Base-by-base conservation (phyloP, 2,329 filamentous ascomycete species). In the Aspergillus sp. region DNA sequence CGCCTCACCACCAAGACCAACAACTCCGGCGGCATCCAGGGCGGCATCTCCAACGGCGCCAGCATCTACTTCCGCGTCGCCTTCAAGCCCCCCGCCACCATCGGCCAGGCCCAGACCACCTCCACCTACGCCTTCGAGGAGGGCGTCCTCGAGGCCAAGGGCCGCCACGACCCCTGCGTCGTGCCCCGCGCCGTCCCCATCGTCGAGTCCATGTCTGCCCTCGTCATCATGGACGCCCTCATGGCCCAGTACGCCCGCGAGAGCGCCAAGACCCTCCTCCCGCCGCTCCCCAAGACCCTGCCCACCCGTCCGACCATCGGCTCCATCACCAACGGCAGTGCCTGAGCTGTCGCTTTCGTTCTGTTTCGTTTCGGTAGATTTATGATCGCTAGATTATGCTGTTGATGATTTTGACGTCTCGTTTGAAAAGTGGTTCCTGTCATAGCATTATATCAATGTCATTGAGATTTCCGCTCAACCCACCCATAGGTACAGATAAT, bases 61-160 rank as follows among this genome's bases (percentile, higher is more conserved):
- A 88, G 87, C 54, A 91, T 97, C 76, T 97, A 94, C 81, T 97
- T 97, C 83, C 86, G 88, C 47, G 87, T 96, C 4, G 92, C 85
- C 14, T 97, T 97, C 84, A 97, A 97, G 81, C 89, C 93, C 9
- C 86, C 93, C 2, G 92, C 93, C 25, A 97, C 94, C 3, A 97
- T 97, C 68, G 88, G 89, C 43, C 88, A 93, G 75, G 88, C 89
- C 41, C 93, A 97, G 77, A 81, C 81, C 13, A 97, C 94, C 0
- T 86, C 87, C 7, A 88, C 83, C 9, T 97, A 95, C 73, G 87
- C 88, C 55, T 88, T 87, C 43, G 76, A 80, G 9, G 84, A 88
- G 59, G 94, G 94, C 47, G 76, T 89, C 3, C 79, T 97, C 31
- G 89, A 91, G 57, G 91, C 92, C 47, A 97, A 97, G 82, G 94